A percentile compares a stretch with the other conserved stretches of the same genome.
Conservation (phyloP, 495 filamentous ascomycete species). For the Terfezia boudieri region DNA sequence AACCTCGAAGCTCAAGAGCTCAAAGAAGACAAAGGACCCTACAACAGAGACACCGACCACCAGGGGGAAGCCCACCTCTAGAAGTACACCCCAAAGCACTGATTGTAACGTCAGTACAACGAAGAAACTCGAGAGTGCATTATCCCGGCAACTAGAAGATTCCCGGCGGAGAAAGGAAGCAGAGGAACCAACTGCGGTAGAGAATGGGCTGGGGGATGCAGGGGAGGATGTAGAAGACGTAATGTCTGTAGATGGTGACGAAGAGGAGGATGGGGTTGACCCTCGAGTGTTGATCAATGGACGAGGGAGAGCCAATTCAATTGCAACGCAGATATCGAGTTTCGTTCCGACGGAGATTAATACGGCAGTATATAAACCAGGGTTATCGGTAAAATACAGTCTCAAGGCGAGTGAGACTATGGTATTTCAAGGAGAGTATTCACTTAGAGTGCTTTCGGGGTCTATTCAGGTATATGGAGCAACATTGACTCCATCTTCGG, state of each 20-base stretch:
- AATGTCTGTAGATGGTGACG: conserved; percentile 5
- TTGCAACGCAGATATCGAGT: conserved; percentile 14
- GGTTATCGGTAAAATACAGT: background rate
- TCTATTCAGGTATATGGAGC: conserved; percentile 34
- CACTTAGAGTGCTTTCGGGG: conserved; percentile 34
- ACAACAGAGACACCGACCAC: conserved; percentile 4
- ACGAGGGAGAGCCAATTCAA: background rate
- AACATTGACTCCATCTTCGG: conserved; percentile 27
- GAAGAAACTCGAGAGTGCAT: too few relatives aligned
- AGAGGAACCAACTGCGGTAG: background rate
- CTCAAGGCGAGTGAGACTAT: conserved; percentile 23
- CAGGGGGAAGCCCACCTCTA: conserved; percentile 3
- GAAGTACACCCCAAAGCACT: too few relatives aligned
- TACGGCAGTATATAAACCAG: conserved; percentile 3
- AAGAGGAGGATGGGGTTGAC: background rate
- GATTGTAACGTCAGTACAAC: too few relatives aligned
- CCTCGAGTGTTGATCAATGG: background rate
- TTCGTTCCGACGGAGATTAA: conserved; percentile 16
- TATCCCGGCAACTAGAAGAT: too few relatives aligned
- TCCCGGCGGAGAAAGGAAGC: conserved; percentile 1
- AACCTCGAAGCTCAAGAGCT: background rate
- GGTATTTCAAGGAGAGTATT: conserved; percentile 35
- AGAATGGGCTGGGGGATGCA: conserved; percentile 1
- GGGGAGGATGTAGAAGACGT: conserved; percentile 3
- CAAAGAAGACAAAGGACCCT: conserved; percentile 1